These are phyloP conservation scores for Dryas alaskensis DNA, from an alignment of 306 rosid genomes.

Conservation along the genomic window DNA sequence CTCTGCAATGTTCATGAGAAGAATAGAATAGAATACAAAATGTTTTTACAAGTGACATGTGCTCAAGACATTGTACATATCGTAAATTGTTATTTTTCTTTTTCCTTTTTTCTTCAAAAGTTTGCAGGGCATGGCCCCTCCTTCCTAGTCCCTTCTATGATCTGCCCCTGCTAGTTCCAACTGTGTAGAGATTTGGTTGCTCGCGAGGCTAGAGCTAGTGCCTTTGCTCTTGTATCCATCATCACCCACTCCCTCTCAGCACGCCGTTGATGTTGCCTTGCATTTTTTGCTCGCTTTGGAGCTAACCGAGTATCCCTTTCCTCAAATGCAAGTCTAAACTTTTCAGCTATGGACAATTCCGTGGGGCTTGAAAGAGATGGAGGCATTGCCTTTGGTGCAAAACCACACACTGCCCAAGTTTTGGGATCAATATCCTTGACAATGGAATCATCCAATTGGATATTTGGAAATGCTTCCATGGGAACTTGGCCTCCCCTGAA, in stretches of 20 bases:
- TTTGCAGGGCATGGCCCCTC: too few relatives aligned
- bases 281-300: conserved; percentile 87
- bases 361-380: conserved; percentile 30
- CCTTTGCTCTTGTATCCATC: conserved; percentile 69
- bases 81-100: too few relatives aligned
- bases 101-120: too few relatives aligned
- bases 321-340: conserved; percentile 84
- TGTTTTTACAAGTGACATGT: too few relatives aligned
- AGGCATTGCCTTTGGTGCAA: conserved; percentile 29
- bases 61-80: too few relatives aligned
- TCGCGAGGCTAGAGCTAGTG: conserved; percentile 68
- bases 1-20: too few relatives aligned
- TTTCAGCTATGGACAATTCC: conserved; percentile 83
- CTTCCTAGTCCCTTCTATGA: too few relatives aligned
- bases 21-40: too few relatives aligned
- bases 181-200: conserved; percentile 54
- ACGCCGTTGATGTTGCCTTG: conserved; percentile 84
- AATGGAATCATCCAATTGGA: conserved; percentile 47
- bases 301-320: conserved; percentile 86
- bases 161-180: conserved; percentile 24
- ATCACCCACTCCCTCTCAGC: conserved; percentile 66
- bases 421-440: conserved; percentile 63
- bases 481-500: conserved; percentile 64
- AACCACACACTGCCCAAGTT: conserved; percentile 66
- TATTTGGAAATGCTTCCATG: conserved; percentile 59